Percentiles rank a stretch among this genome's conserved stretches.
Evolutionary conservation across 2,329 filamentous ascomycete genomes (phyloP).

Genomic region (Phialemoniopsis sp.): DNA sequence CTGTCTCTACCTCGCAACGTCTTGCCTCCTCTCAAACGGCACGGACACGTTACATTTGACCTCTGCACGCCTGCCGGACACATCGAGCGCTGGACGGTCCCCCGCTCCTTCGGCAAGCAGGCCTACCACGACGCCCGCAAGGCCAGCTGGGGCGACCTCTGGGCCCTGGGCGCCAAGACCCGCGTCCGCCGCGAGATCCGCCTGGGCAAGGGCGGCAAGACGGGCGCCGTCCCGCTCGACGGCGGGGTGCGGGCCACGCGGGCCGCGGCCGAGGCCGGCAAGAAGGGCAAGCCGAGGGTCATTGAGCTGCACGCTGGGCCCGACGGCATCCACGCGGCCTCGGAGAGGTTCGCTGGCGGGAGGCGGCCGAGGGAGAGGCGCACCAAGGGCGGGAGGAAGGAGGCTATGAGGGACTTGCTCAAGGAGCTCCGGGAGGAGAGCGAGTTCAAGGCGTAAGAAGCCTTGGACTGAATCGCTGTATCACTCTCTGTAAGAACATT

Average conservation of each 20-base stretch:
- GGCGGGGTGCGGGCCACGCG: constrained; percentile 37
- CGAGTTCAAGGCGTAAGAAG: background rate
- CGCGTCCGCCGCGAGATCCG: constrained; percentile 58
- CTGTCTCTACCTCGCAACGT: constrained; percentile 75
- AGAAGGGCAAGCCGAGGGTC: constrained; percentile 30
- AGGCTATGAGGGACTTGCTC: constrained; percentile 30
- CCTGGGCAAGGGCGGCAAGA: constrained; percentile 43
- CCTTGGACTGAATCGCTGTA: too few relatives aligned
- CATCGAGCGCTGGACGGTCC: constrained; percentile 92
- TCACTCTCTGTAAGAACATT: constrained; percentile 4
- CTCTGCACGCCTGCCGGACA: constrained; percentile 81
- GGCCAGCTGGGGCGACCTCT: constrained; percentile 85
- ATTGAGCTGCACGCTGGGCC: constrained; percentile 30
- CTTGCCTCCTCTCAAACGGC: constrained; percentile 78
- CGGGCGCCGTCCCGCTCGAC: constrained; percentile 26
- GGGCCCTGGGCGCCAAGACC: constrained; percentile 93
- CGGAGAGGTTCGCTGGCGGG: constrained; percentile 22
- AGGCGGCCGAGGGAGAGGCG: constrained; percentile 27
- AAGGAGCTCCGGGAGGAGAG: constrained; percentile 30
- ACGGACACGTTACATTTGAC: constrained; percentile 84
- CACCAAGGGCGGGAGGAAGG: constrained; percentile 35
- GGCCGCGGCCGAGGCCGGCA: constrained; percentile 20
- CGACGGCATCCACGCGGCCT: constrained; percentile 31
- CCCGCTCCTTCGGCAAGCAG: constrained; percentile 72
- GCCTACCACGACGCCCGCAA: constrained; percentile 94